Evolutionary conservation across 805 yeast species (phyloP).

Genomic region (Schwanniomyces polymorphus): DNA sequence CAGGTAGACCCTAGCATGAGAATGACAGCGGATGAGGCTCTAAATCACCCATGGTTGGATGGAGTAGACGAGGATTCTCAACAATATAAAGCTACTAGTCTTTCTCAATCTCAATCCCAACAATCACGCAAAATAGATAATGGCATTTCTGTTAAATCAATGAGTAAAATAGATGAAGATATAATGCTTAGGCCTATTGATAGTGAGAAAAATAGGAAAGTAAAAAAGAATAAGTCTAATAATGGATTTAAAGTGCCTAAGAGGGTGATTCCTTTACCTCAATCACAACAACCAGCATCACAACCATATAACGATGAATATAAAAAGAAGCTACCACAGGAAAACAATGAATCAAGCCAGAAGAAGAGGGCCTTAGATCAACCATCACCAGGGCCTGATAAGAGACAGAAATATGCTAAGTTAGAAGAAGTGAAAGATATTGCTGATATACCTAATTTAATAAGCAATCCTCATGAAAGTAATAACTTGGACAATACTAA

Average conservation of each 20-base stretch:
- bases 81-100: constrained; percentile 47
- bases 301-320: constrained; percentile 4
- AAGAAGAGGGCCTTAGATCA: background rate
- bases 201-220: constrained; percentile 21
- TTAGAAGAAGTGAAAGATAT: background rate
- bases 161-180: constrained; percentile 43
- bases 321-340: background rate
- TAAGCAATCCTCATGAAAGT: background rate
- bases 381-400: background rate
- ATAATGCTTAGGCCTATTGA: constrained; percentile 44
- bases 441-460: background rate
- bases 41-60: constrained; percentile 80
- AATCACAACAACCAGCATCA: constrained; percentile 26
- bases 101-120: constrained; percentile 72
- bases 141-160: constrained; percentile 33
- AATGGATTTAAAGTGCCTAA: constrained; percentile 45
- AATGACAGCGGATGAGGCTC: constrained; percentile 72
- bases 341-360: background rate
- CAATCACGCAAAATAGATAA: constrained; percentile 49
- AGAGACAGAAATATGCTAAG: background rate
- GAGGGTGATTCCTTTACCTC: constrained; percentile 44
- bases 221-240: constrained; percentile 14
- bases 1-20: constrained; percentile 76
- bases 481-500: background rate
- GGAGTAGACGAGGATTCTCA: constrained; percentile 22